Evolutionary conservation across 2,329 filamentous ascomycete genomes (phyloP), one percentile per base, ranked within the genome.

Genomic region (Didymella lethalis): DNA sequence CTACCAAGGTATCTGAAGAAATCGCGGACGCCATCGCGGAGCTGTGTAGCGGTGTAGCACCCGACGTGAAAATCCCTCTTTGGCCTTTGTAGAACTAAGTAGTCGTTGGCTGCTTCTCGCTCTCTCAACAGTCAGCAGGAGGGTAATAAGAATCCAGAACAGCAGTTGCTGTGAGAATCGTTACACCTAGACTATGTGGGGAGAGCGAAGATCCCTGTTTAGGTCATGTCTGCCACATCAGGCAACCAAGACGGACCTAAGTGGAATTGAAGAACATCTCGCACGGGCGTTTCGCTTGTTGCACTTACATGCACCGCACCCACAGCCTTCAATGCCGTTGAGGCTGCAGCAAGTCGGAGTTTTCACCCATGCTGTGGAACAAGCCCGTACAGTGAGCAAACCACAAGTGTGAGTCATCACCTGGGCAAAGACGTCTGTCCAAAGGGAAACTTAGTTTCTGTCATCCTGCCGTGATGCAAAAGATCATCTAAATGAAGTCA

Each of bases 231-330:
- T 40, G 18, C 36, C 36, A 40, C 11, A 40, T 40, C 18, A 20
- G 54, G 54, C 36, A 47, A 47, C 43, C 36, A 29, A 56, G 45
- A 12, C n/a, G 23, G 25, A n/a, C 48, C 26, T 18, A 52, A 47
- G 18, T 32, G 34, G 31, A 20, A 14, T 16, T 20, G 10, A 25
- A 31, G 31, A 25, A 38, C 38, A 7, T 26, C 18, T 26, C 25
- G 14, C 44, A 16, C 28, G 23, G 34, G 7, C 14, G 32, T 41
- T 14, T 25, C 14, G 31, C 38, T 12, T 12, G 8, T 26, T 20
- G 43, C 5, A 26, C 48, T 43, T 7, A 16, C 38, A 34, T 8
- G 6, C 8, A 26, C 11, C 3, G 18, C 5, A 5, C 10, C 38
- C 7, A 28, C 7, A 7, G 43, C 29, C 38, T 48, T 10, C 29